Base-by-base conservation (phyloP, 805 yeast species). In the Spathaspora boniae region DNA sequence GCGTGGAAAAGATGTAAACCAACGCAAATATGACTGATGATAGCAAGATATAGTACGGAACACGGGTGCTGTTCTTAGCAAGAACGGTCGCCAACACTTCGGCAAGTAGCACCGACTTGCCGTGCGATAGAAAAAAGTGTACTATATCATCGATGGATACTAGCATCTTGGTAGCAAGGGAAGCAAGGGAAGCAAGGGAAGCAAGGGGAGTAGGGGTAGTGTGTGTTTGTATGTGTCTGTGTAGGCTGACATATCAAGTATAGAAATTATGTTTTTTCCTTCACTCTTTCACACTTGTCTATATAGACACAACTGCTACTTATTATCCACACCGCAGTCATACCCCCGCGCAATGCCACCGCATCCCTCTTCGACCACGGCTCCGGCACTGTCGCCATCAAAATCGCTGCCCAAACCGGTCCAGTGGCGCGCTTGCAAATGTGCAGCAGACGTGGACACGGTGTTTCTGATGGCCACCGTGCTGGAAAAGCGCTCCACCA, bases 301-400 rank as follows among this genome's bases (percentile, higher is more conserved):
- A n/a, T n/a, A n/a, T n/a, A n/a, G n/a, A n/a, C n/a, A n/a, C n/a
- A n/a, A n/a, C n/a, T n/a, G n/a, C n/a, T n/a, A n/a, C n/a, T n/a
- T 18, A 26, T 36, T 38, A 18, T 33, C 38, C 14, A 36, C 44
- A 38, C 62, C 68, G 34, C 45, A 61, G 29, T 68, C 73, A 50
- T 91, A 93, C 2, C 93, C 95, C 46, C 98, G 70, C 2, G 98
- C 98, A 37, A 91, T 76, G 26, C 98, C 98, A 2, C 75, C 68
- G 31, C 82, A 68, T 1, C 98, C 98, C 44, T 82, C 80, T 52
- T 88, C 95, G 0, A 87, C 72, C 0, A 69, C 56, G 0, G 97
- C 95, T 26, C 94, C 96, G n/a, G 72, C 77, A 31, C 64, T 68
- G n/a, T 34, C 29, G 9, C 33, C 38, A 34, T 64, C 70, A 59